Evolutionary conservation across 192 early-diverging fungal genomes (phyloP).

Genomic region (Spinellus fusiger): DNA sequence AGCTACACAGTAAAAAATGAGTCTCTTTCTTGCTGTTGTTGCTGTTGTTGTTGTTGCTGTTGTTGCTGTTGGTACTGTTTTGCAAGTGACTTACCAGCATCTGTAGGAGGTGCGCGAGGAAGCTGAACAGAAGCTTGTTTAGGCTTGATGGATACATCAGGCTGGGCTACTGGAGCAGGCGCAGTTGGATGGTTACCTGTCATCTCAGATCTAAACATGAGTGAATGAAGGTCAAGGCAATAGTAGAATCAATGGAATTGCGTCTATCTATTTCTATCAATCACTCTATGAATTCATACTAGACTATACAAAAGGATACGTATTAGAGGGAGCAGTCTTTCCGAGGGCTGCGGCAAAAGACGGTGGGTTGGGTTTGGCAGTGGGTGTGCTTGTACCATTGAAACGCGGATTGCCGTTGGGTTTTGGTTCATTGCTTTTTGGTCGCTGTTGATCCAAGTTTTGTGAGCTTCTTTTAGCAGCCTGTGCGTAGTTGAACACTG

Average conservation of each 20-base stretch:
- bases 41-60: neutral
- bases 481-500: slow-evolving; percentile 33
- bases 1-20: slow-evolving; percentile 3
- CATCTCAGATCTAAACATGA: no score
- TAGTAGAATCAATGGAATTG: no score
- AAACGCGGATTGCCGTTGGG: neutral
- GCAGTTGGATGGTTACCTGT: slow-evolving; percentile 1
- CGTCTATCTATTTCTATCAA: neutral
- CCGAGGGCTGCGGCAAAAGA: slow-evolving; percentile 22
- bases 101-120: slow-evolving; percentile 22
- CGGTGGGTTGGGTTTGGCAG: slow-evolving; percentile 8
- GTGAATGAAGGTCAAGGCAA: no score
- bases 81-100: slow-evolving; percentile 7
- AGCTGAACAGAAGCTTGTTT: slow-evolving; percentile 23
- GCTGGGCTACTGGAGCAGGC: neutral
- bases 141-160: neutral
- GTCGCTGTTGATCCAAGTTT: slow-evolving; percentile 5
- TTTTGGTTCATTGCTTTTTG: neutral
- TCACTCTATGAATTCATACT: neutral
- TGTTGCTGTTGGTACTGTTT: neutral
- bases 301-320: slow-evolving; percentile 8
- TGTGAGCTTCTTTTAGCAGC: slow-evolving; percentile 28
- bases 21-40: neutral
- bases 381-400: no score
- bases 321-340: slow-evolving; percentile 7